Evolutionary conservation across 768 basidiomycete species (phyloP), one percentile per base, ranked within the genome.

Genomic region (Hypsizygus marmoreus): DNA sequence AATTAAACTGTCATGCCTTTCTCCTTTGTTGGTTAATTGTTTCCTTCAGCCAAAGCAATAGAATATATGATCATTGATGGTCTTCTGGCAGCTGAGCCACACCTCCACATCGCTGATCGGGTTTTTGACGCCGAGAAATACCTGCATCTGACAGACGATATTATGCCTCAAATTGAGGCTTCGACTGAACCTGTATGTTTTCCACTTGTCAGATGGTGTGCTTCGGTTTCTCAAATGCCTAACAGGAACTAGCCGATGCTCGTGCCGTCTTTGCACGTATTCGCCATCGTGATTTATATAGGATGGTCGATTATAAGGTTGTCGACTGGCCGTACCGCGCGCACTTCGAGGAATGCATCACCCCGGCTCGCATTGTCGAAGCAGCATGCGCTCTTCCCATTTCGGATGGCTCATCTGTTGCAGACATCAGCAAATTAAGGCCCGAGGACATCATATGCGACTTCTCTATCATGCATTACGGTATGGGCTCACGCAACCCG

Each of bases 1-100:
- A 47, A 16, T 74, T 63, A 11, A 35, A 19, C 23, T 19, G 16
- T 48, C 19, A 34, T 14, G 29, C n/a, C 9, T 37, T n/a, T 26
- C 22, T 33, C 2, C 29, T 24, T 29, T 22, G 28, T n/a, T 12
- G 14, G 13, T 13, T 40, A 25, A 45, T 13, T 2, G 7, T 26
- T 30, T 26, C 35, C 17, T n/a, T 32, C 59, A 87, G 88, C 87
- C 3, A 86, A 78, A 53, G 81, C 87, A 0, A 84, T 91, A 40
- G 91, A 91, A 61, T 79, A 84, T 56, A 92, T 92, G 91, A 70
- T 92, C n/a, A 73, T 89, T 11, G 90, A 92, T 53, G 87, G 77
- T 0, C 72, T 93, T 4, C 65, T 84, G 0, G 66, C 68, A 0
- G 91, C 91, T 0, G 86, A 93, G 28, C 76, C 81, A 0, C 45